phyloP scores from a whole-genome alignment of 139 green algal genomes.

The Chlamydomonas sp. region DNA sequence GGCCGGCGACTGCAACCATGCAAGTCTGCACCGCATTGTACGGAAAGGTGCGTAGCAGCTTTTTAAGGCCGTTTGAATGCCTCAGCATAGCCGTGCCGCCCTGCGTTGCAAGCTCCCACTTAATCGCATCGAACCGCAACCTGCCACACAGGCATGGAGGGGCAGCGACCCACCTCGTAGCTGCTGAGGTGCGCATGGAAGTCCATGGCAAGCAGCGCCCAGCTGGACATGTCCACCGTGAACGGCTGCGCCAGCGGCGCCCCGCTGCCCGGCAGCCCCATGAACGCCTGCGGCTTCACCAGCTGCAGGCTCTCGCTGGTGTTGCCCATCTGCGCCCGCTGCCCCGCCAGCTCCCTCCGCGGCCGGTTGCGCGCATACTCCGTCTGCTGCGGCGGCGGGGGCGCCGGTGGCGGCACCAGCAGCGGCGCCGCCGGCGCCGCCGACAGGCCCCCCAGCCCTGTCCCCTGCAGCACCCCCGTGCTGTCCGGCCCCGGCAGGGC shows the following conservation, averaged over 20 bases:
- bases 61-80: too few relatives aligned
- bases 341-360: constrained; percentile 47
- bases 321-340: constrained; percentile 57
- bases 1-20: neutral
- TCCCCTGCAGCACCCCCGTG: neutral
- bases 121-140: neutral
- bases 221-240: constrained; percentile 54
- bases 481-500: neutral
- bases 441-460: too few relatives aligned
- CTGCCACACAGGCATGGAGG: constrained; percentile 30
- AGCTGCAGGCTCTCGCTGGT: constrained; percentile 79
- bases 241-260: constrained; percentile 72
- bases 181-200: constrained; percentile 81
- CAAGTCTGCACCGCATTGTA: too few relatives aligned
- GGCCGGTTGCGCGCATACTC: constrained; percentile 78
- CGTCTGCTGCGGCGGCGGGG: constrained; percentile 43
- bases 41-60: too few relatives aligned
- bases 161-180: constrained; percentile 54
- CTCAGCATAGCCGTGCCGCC: too few relatives aligned
- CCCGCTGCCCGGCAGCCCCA: constrained; percentile 59
- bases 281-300: constrained; percentile 66
- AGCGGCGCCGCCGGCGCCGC: constrained; percentile 5
- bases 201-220: constrained; percentile 80
- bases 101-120: neutral
- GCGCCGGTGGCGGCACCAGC: neutral